Base-by-base conservation (phyloP, 305 asterid genomes). In the Salvia sclarea region DNA sequence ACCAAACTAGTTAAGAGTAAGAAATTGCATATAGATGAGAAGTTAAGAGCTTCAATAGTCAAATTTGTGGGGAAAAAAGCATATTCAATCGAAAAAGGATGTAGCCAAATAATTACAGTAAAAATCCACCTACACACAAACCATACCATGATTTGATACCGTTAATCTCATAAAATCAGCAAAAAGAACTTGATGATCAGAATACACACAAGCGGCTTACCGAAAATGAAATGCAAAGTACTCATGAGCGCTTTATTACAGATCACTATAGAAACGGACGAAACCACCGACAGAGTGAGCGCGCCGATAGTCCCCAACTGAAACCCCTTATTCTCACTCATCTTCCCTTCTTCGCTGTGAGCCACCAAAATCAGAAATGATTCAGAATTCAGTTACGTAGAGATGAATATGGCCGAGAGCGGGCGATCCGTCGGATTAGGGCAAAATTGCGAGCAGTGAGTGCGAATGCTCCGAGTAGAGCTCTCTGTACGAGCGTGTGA, bases 171-270 rank as follows among this genome's bases (percentile, higher is more conserved):
- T 31, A 24, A 14, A 57, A 28, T 41, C 52, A 12, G 40, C 68
- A 58, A 11, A 31, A 31, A n/a, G n/a, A 38, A 17, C 8, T 18
- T 1, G 8, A 6, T 53, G 40, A 72, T 48, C 18, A 53, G n/a
- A 50, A 25, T 5, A 4, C 8, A 0, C 48, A 16, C 13, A 54
- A 78, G 61, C 3, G 5, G 35, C 83, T 85, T 80, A 88, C 98
- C 96, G 33, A 92, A 92, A 67, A 77, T 90, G 75, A 92, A 89
- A 77, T 91, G 86, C 58, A 92, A 72, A 54, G 82, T 64, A 83
- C 96, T 92, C 95, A 89, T 89, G 44, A 92, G 96, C 71, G 96
- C 91, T 73, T 92, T 92, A 64, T 92, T 92, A 60, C 96, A 92
- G 55, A 92, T 92, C 78, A 89, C 98, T 20, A 92, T 89, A 12